Evolutionary conservation across 768 basidiomycete species (phyloP).

Genomic region (Daedaleopsis sinensis): DNA sequence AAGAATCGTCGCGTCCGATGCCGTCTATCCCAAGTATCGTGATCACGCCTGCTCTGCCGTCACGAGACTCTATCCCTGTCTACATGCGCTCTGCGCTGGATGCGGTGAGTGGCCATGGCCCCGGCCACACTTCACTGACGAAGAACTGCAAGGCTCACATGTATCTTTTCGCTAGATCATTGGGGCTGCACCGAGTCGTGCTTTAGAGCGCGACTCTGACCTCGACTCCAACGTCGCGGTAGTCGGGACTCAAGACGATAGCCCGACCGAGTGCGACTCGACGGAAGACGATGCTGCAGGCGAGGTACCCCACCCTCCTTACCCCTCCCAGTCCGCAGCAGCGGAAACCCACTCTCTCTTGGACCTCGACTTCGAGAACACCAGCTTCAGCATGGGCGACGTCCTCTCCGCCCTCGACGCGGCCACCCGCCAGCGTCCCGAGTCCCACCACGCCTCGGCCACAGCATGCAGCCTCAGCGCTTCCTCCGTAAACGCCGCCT

Average conservation of each 20-base stretch:
- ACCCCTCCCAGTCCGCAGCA: background rate
- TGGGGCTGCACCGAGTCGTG: background rate
- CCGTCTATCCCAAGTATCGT: slow-evolving; percentile 12
- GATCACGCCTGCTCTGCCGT: slow-evolving; percentile 19
- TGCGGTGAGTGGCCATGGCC: background rate
- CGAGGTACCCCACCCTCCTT: slow-evolving; percentile 5
- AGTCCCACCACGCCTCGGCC: background rate
- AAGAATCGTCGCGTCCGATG: background rate
- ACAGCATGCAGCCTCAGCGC: background rate
- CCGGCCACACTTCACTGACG: background rate
- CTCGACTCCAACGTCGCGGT: background rate
- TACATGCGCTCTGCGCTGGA: slow-evolving; percentile 18
- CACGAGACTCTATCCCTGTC: slow-evolving; percentile 15
- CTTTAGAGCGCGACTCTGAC: background rate
- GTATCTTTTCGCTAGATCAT: background rate
- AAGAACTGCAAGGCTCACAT: background rate
- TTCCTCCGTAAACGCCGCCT: background rate
- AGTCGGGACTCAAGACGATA: background rate
- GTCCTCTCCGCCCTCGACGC: slow-evolving; percentile 12
- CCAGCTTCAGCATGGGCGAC: slow-evolving; percentile 10
- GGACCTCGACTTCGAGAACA: background rate
- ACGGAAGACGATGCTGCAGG: background rate
- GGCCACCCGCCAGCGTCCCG: background rate
- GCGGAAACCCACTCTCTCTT: slow-evolving; percentile 3
- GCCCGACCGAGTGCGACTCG: background rate